These are phyloP conservation scores for Kockovaella imperatae DNA, from an alignment of 768 basidiomycete species.

Conservation along the genomic window DNA sequence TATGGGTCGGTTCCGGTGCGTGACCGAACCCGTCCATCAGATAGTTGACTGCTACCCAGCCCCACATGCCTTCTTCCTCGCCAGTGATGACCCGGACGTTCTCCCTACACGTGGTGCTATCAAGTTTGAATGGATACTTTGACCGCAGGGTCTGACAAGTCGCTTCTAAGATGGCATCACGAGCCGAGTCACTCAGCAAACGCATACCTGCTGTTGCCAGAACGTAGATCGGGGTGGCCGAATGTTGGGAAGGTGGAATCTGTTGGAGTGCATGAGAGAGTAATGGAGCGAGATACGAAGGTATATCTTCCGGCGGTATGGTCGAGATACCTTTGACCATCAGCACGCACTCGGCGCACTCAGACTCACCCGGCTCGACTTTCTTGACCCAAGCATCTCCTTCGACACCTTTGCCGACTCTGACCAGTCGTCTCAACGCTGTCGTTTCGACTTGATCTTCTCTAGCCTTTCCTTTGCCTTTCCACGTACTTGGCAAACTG, in stretches of 20 bases:
- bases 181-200: slow-evolving; percentile 61
- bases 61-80: slow-evolving; percentile 95
- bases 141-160: slow-evolving; percentile 68
- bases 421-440: slow-evolving; percentile 53
- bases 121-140: slow-evolving; percentile 73
- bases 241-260: slow-evolving; percentile 77
- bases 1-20: slow-evolving; percentile 26
- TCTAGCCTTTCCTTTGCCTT: slow-evolving; percentile 49
- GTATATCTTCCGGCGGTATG: slow-evolving; percentile 65
- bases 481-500: slow-evolving; percentile 47
- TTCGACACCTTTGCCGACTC: slow-evolving; percentile 84
- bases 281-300: slow-evolving; percentile 69
- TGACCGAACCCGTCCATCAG: slow-evolving; percentile 86
- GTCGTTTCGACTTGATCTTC: slow-evolving; percentile 44
- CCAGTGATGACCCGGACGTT: slow-evolving; percentile 91
- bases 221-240: slow-evolving; percentile 81
- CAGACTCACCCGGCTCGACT: slow-evolving; percentile 77
- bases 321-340: slow-evolving; percentile 70
- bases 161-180: slow-evolving; percentile 62
- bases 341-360: not conserved
- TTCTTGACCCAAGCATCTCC: slow-evolving; percentile 83
- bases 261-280: slow-evolving; percentile 71
- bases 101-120: slow-evolving; percentile 70
- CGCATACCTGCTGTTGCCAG: slow-evolving; percentile 98
- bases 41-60: slow-evolving; percentile 99